Evolutionary conservation across 305 asterid species (phyloP), one percentile per base, ranked within the genome.

Genomic region (Solanum hybrid): DNA sequence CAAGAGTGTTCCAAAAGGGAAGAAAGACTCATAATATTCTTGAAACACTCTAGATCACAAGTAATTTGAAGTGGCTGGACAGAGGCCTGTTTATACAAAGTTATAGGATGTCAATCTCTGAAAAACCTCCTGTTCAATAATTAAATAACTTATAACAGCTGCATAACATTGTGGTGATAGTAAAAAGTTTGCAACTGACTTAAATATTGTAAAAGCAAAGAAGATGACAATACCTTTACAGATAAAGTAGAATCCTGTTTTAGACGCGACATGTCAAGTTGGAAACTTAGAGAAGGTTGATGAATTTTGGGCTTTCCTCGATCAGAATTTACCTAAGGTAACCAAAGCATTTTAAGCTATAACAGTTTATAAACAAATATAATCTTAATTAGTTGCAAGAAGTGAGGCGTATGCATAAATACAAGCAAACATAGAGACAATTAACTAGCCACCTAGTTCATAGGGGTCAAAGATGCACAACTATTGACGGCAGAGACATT

Each of bases 41-140:
- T 93, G 89, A 97, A 79, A 92, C 95, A 95, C 76, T 92, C 92
- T 69, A 91, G 81, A 90, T 97, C 97, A 89, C 95, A 95, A 78
- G 91, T 91, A 82, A 95, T 88, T 91, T 93, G 94, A 89, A 94
- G 78, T 81, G 99, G 95, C 92, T 92, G 92, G 78, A 96, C 91
- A 69, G 90, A 90, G 89, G 94, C 95, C 99, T 97, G 95, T 29
- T 51, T 51, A 84, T 32, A 85, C 22, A 56, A 85, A 56, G 31
- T 11, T 85, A 85, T 56, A 85, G 76, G 31, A 85, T 31, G 87
- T 85, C 73, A 85, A 60, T 51, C 87, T 51, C 40, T 85, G 76
- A 19, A 31, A 82, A 51, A 10, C 22, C 40, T 85, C 87, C 87
- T 32, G 40, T 85, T 51, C 75, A 85, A 56, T 36, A 29, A 85